phyloP scores from a whole-genome alignment of 208 protist species.

The Leishmania aethiopica region DNA sequence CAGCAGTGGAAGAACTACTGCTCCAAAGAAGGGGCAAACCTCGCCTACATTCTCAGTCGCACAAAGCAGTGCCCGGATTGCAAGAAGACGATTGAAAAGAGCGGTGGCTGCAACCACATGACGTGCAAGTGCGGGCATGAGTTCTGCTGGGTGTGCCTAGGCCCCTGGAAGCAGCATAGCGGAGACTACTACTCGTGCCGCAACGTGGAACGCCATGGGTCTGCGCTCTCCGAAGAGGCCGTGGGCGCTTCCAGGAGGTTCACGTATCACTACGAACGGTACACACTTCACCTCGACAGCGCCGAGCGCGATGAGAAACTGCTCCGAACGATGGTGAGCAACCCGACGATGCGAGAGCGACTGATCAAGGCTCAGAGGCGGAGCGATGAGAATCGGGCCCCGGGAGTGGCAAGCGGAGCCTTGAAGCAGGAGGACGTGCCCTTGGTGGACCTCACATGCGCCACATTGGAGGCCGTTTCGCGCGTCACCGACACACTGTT shows the following conservation, averaged over 20 bases:
- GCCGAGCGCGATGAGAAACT: slow-evolving; percentile 14
- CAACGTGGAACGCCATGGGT: background rate
- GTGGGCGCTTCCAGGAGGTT: slow-evolving; percentile 7
- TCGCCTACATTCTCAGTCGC: slow-evolving; percentile 53
- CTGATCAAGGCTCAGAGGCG: background rate
- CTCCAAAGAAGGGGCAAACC: slow-evolving; percentile 49
- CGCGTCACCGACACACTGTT: slow-evolving; percentile 18
- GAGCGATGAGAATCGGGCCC: background rate
- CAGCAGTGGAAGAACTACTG: slow-evolving; percentile 53
- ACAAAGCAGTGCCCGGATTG: slow-evolving; percentile 87
- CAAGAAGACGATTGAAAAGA: slow-evolving; percentile 86
- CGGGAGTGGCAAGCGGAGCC: background rate
- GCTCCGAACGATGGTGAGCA: background rate
- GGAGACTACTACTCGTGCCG: slow-evolving; percentile 35
- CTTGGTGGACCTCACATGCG: background rate
- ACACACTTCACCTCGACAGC: slow-evolving; percentile 30
- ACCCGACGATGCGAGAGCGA: background rate
- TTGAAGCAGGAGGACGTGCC: background rate
- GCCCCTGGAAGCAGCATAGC: slow-evolving; percentile 60
- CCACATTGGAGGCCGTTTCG: background rate
- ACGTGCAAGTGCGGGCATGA: slow-evolving; percentile 80
- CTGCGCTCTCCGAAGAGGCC: background rate
- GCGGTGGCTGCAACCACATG: slow-evolving; percentile 94
- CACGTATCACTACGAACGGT: slow-evolving; percentile 30
- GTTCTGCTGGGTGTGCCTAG: slow-evolving; percentile 89